Evolutionary conservation across 2,329 filamentous ascomycete species (phyloP).

Genomic region (Rhynchosporium secalis): DNA sequence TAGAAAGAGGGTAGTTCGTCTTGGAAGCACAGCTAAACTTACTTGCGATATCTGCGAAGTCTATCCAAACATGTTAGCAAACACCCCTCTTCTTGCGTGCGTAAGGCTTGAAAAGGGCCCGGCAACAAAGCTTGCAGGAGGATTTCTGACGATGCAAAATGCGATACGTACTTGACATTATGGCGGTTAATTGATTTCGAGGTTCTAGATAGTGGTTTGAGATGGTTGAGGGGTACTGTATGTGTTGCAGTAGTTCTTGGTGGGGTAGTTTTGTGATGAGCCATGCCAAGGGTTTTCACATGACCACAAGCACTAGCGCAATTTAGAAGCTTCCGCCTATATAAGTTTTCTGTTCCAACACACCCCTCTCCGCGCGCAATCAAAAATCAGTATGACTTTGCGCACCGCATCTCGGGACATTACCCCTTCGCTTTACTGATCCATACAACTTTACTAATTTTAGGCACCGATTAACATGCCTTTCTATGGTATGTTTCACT

Average conservation of each 20-base stretch:
- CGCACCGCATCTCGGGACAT: not conserved
- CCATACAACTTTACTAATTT: not conserved
- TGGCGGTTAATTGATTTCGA: constrained; percentile 21
- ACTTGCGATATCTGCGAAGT: constrained; percentile 47
- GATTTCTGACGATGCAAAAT: not conserved
- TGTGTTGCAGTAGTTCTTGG: constrained; percentile 4
- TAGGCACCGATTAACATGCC: not conserved
- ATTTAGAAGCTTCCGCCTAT: not conserved
- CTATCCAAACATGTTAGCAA: constrained; percentile 36
- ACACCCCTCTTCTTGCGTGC: not conserved
- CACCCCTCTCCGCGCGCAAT: not conserved
- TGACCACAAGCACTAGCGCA: constrained; percentile 1
- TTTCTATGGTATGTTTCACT: constrained; percentile 25
- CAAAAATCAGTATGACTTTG: not conserved
- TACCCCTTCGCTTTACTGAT: not conserved
- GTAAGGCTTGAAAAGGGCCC: not conserved
- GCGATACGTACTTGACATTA: constrained; percentile 38
- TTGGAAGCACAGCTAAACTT: constrained; percentile 32
- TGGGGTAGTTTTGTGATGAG: constrained; percentile 2
- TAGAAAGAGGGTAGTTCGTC: not conserved
- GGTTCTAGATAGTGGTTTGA: not conserved
- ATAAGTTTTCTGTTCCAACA: not conserved
- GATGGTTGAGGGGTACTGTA: constrained; percentile 13
- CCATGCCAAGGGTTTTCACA: not conserved
- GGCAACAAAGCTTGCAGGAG: not conserved